Evolutionary conservation across 768 basidiomycete genomes (phyloP).

Genomic region (Lanmaoa rubissima): DNA sequence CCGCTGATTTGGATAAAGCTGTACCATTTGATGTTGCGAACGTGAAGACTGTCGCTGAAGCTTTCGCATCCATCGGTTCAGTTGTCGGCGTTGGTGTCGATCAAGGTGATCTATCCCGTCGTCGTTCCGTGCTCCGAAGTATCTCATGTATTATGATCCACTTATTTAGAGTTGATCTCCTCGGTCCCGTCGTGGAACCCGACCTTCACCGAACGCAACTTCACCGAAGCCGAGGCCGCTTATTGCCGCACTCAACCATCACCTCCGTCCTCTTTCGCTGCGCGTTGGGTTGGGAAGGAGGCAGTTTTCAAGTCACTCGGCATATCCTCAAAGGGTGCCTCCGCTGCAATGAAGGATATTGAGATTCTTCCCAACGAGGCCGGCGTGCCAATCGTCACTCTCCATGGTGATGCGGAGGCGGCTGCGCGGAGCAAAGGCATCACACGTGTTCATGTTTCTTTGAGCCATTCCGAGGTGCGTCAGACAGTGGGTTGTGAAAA

Average conservation of each 20-base stretch:
- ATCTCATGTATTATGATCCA: conserved; percentile 1
- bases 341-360: conserved; percentile 94
- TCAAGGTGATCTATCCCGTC: conserved; percentile 56
- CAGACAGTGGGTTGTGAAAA: neutral
- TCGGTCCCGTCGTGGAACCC: conserved; percentile 87
- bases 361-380: conserved; percentile 81
- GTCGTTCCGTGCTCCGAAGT: neutral
- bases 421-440: conserved; percentile 75
- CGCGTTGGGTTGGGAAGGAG: conserved; percentile 97
- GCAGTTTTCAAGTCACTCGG: conserved; percentile 96
- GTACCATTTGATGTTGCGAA: conserved; percentile 62
- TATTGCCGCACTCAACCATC: conserved; percentile 90
- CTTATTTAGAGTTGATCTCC: conserved; percentile 77
- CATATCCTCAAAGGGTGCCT: conserved; percentile 86
- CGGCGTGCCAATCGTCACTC: conserved; percentile 76
- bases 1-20: conserved; percentile 53
- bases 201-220: conserved; percentile 88
- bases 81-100: conserved; percentile 84
- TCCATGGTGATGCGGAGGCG: conserved; percentile 77
- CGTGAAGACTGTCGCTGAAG: conserved; percentile 57
- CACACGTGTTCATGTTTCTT: conserved; percentile 71
- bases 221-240: conserved; percentile 81
- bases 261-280: conserved; percentile 87
- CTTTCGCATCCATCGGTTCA: conserved; percentile 34
- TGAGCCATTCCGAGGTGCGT: conserved; percentile 91